Conservation (phyloP, 352 stramenopile species). For the Phytophthora sp. region DNA sequence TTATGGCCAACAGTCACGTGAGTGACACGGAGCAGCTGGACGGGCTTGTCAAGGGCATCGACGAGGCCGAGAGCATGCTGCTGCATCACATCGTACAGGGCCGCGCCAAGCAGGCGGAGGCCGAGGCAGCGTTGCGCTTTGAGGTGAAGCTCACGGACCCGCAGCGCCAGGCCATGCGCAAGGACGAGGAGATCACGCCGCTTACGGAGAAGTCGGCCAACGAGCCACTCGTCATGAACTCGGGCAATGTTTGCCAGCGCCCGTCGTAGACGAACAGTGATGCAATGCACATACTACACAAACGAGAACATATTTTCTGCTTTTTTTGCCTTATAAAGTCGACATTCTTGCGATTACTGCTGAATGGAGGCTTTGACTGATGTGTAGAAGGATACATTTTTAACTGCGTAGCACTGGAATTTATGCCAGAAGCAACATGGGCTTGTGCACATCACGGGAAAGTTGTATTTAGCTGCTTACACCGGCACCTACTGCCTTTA, state of each 20-base stretch:
- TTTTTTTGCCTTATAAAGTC: background rate
- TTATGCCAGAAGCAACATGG: background rate
- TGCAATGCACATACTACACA: background rate
- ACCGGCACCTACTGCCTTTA: too few relatives aligned
- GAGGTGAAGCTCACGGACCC: slow-evolving; percentile 84
- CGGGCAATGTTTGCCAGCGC: slow-evolving; percentile 78
- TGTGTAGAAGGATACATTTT: background rate
- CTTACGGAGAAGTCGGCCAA: slow-evolving; percentile 77
- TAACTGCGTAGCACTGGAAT: too few relatives aligned
- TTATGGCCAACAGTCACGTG: slow-evolving; percentile 65
- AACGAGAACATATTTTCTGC: slow-evolving; percentile 16
- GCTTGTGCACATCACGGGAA: background rate
- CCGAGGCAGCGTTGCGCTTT: slow-evolving; percentile 46
- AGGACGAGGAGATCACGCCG: slow-evolving; percentile 85
- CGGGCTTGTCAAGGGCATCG: slow-evolving; percentile 75
- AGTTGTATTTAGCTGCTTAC: slow-evolving; percentile 9
- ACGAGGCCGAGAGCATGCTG: slow-evolving; percentile 84
- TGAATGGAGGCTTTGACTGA: background rate
- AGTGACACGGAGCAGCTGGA: slow-evolving; percentile 54
- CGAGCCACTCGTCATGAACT: slow-evolving; percentile 81
- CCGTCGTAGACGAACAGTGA: slow-evolving; percentile 32
- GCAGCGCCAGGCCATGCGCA: slow-evolving; percentile 75
- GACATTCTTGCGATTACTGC: too few relatives aligned
- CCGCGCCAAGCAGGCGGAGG: slow-evolving; percentile 52
- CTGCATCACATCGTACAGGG: slow-evolving; percentile 89